A percentile compares a stretch with the other conserved stretches of the same genome.
phyloP scores from a whole-genome alignment of 129 eudicot genomes.

The Daucus carota region DNA sequence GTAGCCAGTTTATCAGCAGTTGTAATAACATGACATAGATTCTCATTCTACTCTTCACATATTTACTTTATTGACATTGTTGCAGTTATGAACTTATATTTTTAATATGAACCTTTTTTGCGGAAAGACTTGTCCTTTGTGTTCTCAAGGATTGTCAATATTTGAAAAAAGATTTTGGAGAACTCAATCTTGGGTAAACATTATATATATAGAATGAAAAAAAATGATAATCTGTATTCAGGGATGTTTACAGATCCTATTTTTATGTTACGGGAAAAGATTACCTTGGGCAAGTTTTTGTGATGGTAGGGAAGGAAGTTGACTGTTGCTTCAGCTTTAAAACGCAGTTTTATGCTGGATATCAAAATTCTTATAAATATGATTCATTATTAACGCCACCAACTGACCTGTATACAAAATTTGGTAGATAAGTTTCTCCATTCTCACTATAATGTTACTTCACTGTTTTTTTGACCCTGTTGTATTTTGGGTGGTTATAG shows the following conservation, averaged over 20 bases:
- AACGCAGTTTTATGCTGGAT: neutral
- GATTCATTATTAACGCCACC: neutral
- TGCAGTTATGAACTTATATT: neutral
- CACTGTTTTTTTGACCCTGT: neutral
- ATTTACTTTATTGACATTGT: neutral
- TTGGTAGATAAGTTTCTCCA: neutral
- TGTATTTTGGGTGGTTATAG: constrained; percentile 32
- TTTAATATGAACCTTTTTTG: neutral
- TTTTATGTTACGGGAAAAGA: neutral
- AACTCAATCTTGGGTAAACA: neutral
- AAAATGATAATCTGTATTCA: neutral
- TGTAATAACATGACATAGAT: neutral
- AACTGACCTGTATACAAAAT: neutral
- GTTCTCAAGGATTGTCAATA: neutral
- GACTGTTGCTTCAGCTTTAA: neutral
- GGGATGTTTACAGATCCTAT: neutral
- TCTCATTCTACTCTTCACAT: neutral
- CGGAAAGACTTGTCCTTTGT: neutral
- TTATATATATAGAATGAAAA: neutral
- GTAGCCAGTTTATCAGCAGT: neutral
- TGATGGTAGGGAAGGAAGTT: neutral
- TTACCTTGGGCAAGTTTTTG: neutral
- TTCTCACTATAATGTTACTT: neutral
- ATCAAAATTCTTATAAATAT: neutral
- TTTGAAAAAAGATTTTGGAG: neutral